A percentile compares a stretch with the other conserved stretches of the same genome.
Conservation (phyloP, 2,329 filamentous ascomycete genomes). For the Sporothrix euskadiensis region DNA sequence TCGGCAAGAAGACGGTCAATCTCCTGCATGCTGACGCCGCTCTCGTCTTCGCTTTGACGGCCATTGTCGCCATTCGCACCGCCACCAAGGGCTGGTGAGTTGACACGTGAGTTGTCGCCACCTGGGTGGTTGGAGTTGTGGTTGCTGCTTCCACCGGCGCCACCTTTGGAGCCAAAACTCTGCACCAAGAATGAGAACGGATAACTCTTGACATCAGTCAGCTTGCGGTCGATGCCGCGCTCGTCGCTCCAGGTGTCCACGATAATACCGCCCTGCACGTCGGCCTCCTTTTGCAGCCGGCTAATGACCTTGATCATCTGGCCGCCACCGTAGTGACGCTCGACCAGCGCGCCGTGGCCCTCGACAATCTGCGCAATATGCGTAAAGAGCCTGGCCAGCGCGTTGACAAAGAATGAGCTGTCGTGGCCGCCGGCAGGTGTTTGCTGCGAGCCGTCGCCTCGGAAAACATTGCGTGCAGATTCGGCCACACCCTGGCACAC, state of each 20-base stretch:
- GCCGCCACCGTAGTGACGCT: slow-evolving; percentile 87
- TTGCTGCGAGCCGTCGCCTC: slow-evolving; percentile 47
- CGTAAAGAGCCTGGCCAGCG: slow-evolving; percentile 89
- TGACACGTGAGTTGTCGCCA: slow-evolving; percentile 60
- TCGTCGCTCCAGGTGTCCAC: slow-evolving; percentile 96
- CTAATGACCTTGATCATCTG: slow-evolving; percentile 96
- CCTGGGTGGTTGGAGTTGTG: background rate
- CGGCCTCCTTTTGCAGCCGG: slow-evolving; percentile 87
- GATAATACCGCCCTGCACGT: slow-evolving; percentile 93
- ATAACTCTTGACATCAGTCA: slow-evolving; percentile 96
- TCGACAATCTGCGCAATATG: slow-evolving; percentile 97
- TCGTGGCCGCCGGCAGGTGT: slow-evolving; percentile 52
- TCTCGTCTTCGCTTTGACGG: slow-evolving; percentile 81
- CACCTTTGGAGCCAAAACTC: slow-evolving; percentile 69
- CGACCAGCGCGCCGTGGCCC: slow-evolving; percentile 83
- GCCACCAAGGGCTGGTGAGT: slow-evolving; percentile 68
- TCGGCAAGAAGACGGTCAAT: slow-evolving; percentile 85
- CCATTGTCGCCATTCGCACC: slow-evolving; percentile 45
- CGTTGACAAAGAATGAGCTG: slow-evolving; percentile 87
- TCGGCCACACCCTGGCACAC: slow-evolving; percentile 93
- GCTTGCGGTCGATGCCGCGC: slow-evolving; percentile 74
- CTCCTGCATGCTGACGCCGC: slow-evolving; percentile 94
- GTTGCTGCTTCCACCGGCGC: slow-evolving; percentile 56
- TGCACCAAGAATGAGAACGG: slow-evolving; percentile 96
- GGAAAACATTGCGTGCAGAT: slow-evolving; percentile 77